Evolutionary conservation across 495 filamentous ascomycete genomes (phyloP), one percentile per base, ranked within the genome.

Genomic region (Aspergillus incahuasiensis): DNA sequence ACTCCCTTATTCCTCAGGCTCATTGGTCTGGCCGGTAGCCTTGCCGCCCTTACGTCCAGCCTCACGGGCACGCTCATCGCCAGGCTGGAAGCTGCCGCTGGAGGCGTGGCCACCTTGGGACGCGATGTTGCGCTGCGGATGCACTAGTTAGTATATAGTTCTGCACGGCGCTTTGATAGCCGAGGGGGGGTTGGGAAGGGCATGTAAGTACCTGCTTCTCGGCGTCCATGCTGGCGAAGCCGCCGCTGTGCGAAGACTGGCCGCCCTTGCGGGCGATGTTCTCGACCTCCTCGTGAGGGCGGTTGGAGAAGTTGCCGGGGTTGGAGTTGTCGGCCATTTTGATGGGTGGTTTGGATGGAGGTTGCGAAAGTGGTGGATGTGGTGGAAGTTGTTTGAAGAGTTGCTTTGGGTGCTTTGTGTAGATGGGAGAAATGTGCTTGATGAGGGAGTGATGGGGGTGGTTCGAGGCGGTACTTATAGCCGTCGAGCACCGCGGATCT

Each of bases 131-230:
- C 61, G 68, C 76, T 76, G 40, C 15, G 34, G 5, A 18, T 6
- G 45, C 9, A 15, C 63, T 6, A 12, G 1, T 18, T 5, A 47
- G 21, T 16, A 43, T 20, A 7, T 16, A 13, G n/a, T 13, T 7
- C 13, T 42, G 5, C 4, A 54, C 9, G 34, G 9, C 49, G 2
- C 6, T 6, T 63, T n/a, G n/a, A n/a, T n/a, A n/a, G n/a, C n/a
- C n/a, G n/a, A n/a, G n/a, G n/a, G n/a, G n/a, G n/a, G n/a, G n/a
- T n/a, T n/a, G n/a, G n/a, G n/a, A n/a, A n/a, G n/a, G n/a, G n/a
- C n/a, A n/a, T n/a, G n/a, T n/a, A n/a, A n/a, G n/a, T 63, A 81
- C 79, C 66, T 80, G 79, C 57, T 79, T 79, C 30, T 78, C 69
- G 53, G 35, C 3, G 49, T 79, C 66, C 64, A 74, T 71, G 8